Conservation (phyloP, 2,329 filamentous ascomycete species). For the Fusarium continuum region DNA sequence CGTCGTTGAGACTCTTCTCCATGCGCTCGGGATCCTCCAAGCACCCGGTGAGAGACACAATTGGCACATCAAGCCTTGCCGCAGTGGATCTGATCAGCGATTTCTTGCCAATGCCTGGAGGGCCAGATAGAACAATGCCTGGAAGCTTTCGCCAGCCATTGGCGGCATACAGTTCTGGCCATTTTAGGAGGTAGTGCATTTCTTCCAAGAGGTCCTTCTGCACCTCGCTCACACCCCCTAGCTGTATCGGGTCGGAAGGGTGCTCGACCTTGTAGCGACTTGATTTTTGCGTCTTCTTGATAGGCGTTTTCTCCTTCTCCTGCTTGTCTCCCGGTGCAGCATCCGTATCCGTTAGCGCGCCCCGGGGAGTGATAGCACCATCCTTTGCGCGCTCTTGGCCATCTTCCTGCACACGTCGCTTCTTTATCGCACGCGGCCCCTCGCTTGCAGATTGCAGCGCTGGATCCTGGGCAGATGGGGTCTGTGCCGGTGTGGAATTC, state of each 20-base stretch:
- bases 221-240: constrained; percentile 47
- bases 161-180: constrained; percentile 30
- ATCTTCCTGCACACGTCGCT: constrained; percentile 46
- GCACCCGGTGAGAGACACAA: constrained; percentile 64
- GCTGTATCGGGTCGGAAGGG: constrained; percentile 19
- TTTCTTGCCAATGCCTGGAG: constrained; percentile 83
- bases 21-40: constrained; percentile 52
- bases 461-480: background rate
- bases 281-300: constrained; percentile 46
- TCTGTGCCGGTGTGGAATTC: constrained; percentile 15
- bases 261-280: constrained; percentile 47
- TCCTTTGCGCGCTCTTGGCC: constrained; percentile 38
- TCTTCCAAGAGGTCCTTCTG: constrained; percentile 36
- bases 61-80: constrained; percentile 75
- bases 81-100: constrained; percentile 80
- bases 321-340: constrained; percentile 32
- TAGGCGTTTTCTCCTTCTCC: constrained; percentile 43
- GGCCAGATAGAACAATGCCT: constrained; percentile 80
- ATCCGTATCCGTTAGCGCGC: constrained; percentile 32
- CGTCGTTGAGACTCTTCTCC: constrained; percentile 52
- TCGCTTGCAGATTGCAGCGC: constrained; percentile 24
- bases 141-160: constrained; percentile 24
- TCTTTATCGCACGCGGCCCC: constrained; percentile 43
- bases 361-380: constrained; percentile 23
- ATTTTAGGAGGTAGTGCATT: constrained; percentile 28